A percentile compares a stretch with the other conserved stretches of the same genome.
phyloP scores from a whole-genome alignment of 1,139 yeast species.

The Meyerozyma sp. region DNA sequence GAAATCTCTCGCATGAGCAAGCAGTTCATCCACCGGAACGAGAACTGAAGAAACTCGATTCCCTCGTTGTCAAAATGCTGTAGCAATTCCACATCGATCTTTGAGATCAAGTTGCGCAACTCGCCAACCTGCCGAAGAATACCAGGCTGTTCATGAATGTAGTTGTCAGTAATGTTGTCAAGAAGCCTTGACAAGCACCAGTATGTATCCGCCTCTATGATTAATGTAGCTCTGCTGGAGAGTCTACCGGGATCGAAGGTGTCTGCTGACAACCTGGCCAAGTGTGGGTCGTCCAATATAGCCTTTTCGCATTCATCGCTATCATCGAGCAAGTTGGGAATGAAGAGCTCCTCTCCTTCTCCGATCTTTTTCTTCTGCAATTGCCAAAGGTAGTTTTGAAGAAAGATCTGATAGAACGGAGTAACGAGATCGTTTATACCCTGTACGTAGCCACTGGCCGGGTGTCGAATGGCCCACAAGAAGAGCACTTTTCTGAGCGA shows the following conservation, averaged over 20 bases:
- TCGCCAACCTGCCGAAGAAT: slow-evolving; percentile 86
- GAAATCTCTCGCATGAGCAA: slow-evolving; percentile 88
- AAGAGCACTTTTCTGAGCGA: slow-evolving; percentile 78
- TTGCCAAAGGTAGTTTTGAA: slow-evolving; percentile 62
- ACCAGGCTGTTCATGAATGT: slow-evolving; percentile 97
- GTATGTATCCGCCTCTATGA: slow-evolving; percentile 87
- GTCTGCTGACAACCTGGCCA: slow-evolving; percentile 22
- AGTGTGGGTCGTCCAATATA: slow-evolving; percentile 23
- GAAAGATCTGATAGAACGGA: slow-evolving; percentile 87
- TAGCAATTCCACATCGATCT: slow-evolving; percentile 72
- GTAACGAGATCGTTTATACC: slow-evolving; percentile 95
- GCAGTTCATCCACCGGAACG: slow-evolving; percentile 99
- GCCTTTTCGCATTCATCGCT: slow-evolving; percentile 22
- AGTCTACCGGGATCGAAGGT: slow-evolving; percentile 60
- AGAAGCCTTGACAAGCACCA: slow-evolving; percentile 91
- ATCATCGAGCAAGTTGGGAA: slow-evolving; percentile 33
- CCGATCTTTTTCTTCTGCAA: slow-evolving; percentile 22
- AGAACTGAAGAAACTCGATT: slow-evolving; percentile 88
- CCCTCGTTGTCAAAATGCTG: slow-evolving; percentile 75
- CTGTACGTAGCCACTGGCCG: slow-evolving; percentile 98
- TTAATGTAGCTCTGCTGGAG: slow-evolving; percentile 39
- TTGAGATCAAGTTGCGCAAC: slow-evolving; percentile 65
- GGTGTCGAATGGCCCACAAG: slow-evolving; percentile 96
- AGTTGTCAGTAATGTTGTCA: slow-evolving; percentile 94
- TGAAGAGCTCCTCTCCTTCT: slow-evolving; percentile 24